Base-by-base conservation (phyloP, 345 rosid genomes). In the Chamaenerion angustifolium region DNA sequence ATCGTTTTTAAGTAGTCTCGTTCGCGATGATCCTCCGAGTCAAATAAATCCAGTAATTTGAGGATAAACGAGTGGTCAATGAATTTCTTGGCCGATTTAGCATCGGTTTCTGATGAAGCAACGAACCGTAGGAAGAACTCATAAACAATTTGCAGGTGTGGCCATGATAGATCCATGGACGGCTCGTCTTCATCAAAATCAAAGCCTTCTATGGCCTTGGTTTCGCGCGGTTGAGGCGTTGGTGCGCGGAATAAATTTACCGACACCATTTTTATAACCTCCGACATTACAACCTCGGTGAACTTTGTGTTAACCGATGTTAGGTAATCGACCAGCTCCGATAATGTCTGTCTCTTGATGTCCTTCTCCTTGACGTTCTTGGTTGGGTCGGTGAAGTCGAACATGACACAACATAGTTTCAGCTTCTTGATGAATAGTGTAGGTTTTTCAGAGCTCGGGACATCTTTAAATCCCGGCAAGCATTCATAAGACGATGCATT, bases 51-150 rank as follows among this genome's bases (percentile, higher is more conserved):
- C 46, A 60, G 54, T 48, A 60, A 25, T 17, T 54, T 60, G 17
- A 60, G 64, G 35, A 60, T 60, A 49, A 60, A 60, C 13, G 64
- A 60, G 64, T 60, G 64, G 51, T 60, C 58, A n/a, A 60, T 54
- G 58, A 45, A 60, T 37, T 49, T 60, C 48, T 60, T 60, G 31
- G 54, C 54, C 14, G 43, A 37, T 54, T 60, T 60, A 0, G 64
- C 64, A 4, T 60, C 64, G 15, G 64, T 60, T 42, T 60, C 64
- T 2, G 64, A 47, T 16, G 64, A 60, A 41, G 58, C 58, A 43
- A 60, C 42, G 16, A 60, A 60, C 43, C 64, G 47, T 27, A 53
- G 45, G 64, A 54, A 54, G 58, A 60, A 54, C 31, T 60, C 64
- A 5, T 60, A 60, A 12, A 53, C 64, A 17, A 60, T 51, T 17